phyloP scores from a whole-genome alignment of 2,329 filamentous ascomycete species.

The Periconia sp. region DNA sequence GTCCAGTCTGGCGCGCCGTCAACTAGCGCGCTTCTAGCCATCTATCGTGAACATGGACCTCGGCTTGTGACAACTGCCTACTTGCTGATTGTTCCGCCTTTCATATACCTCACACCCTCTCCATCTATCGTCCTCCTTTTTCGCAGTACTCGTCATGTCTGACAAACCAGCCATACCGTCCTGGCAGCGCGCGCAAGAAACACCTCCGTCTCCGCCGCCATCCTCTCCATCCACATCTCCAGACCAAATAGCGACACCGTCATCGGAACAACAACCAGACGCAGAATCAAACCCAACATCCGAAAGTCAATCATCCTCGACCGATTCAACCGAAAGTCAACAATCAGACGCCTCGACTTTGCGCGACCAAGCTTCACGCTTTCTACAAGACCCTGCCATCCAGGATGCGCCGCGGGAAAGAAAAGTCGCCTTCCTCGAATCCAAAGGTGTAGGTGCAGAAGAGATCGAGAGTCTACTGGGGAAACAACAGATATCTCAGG shows the following conservation, averaged over 20 bases:
- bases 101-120: neutral
- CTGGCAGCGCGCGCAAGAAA: constrained; percentile 34
- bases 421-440: constrained; percentile 75
- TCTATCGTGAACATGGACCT: neutral
- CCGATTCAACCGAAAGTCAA: constrained; percentile 8
- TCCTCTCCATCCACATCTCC: constrained; percentile 10
- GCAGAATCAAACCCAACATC: neutral
- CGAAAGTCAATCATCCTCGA: constrained; percentile 13
- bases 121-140: neutral
- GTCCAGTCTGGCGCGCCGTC: neutral
- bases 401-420: constrained; percentile 67
- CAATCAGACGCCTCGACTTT: constrained; percentile 14
- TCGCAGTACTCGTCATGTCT: constrained; percentile 2
- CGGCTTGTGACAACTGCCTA: neutral
- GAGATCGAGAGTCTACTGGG: constrained; percentile 70
- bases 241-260: constrained; percentile 12
- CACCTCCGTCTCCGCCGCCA: neutral
- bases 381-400: constrained; percentile 75
- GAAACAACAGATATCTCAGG: constrained; percentile 9
- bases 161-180: constrained; percentile 30
- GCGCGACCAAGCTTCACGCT: constrained; percentile 71
- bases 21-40: constrained; percentile 6
- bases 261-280: constrained; percentile 15
- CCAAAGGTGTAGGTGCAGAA: constrained; percentile 69
- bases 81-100: neutral